phyloP scores from a whole-genome alignment of 2,329 filamentous ascomycete genomes.

The Penicillium rolfsii region DNA sequence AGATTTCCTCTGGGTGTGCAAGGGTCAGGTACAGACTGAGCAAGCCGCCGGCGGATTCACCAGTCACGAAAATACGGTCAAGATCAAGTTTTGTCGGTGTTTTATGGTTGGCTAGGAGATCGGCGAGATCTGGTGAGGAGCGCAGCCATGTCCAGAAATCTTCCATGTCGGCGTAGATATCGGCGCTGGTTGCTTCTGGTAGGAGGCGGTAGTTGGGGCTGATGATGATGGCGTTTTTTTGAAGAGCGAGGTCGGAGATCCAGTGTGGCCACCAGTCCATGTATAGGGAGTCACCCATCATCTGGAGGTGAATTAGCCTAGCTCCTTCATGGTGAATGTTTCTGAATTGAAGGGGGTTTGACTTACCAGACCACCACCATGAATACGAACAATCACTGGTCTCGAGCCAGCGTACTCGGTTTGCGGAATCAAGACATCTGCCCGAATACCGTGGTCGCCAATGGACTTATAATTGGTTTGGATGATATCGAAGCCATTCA shows the following conservation, averaged over 20 bases:
- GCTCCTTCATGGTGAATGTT: background rate
- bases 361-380: constrained; percentile 50
- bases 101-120: constrained; percentile 19
- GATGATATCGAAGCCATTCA: constrained; percentile 46
- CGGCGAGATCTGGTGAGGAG: constrained; percentile 11
- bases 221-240: constrained; percentile 51
- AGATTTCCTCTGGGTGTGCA: constrained; percentile 34
- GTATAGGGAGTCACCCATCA: constrained; percentile 36
- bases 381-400: constrained; percentile 49
- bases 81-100: constrained; percentile 29
- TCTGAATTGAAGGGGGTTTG: background rate
- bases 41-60: constrained; percentile 39
- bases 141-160: constrained; percentile 56
- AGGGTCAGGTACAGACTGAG: constrained; percentile 35
- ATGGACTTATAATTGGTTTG: constrained; percentile 49
- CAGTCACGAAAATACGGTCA: constrained; percentile 31
- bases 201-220: constrained; percentile 56
- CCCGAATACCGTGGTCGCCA: constrained; percentile 39
- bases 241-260: constrained; percentile 45
- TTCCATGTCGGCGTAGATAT: constrained; percentile 53
- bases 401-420: constrained; percentile 37
- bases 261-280: constrained; percentile 37
- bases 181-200: constrained; percentile 52
- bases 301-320: constrained; percentile 23
- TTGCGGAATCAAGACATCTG: constrained; percentile 46